Conservation (phyloP, 2,329 filamentous ascomycete genomes). For the Penicillium sp. region DNA sequence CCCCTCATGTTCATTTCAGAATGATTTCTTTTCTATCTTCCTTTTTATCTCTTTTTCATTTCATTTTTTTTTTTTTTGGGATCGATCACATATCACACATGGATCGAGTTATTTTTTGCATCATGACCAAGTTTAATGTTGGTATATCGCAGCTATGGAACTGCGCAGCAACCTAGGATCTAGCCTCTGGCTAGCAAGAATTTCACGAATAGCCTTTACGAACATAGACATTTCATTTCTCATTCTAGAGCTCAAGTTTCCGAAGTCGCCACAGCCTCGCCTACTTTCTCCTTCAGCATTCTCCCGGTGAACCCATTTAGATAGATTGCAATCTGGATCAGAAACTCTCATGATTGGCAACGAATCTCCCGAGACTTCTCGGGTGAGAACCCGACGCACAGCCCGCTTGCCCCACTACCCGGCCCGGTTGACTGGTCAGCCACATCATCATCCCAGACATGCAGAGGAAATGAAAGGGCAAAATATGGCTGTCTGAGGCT, state of each 20-base stretch:
- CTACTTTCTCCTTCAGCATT: neutral
- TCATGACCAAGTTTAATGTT: conserved; percentile 3
- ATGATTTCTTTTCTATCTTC: neutral
- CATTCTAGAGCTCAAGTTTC: neutral
- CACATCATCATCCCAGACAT: conserved; percentile 1
- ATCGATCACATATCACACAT: neutral
- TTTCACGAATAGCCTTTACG: conserved; percentile 5
- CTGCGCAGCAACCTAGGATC: neutral
- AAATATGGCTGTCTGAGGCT: neutral
- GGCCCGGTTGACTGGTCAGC: neutral
- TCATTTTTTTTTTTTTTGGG: neutral
- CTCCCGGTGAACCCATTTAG: neutral
- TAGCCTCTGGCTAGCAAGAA: neutral
- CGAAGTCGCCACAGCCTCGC: neutral
- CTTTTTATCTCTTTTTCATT: neutral
- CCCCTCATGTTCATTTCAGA: conserved; percentile 3
- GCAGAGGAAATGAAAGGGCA: neutral
- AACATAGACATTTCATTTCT: neutral
- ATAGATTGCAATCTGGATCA: neutral
- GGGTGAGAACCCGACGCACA: neutral
- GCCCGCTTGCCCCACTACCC: neutral
- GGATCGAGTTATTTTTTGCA: neutral
- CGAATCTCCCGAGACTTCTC: neutral
- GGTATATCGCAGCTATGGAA: conserved; percentile 5
- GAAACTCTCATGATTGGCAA: neutral